Base-by-base conservation (phyloP, 768 basidiomycete genomes). In the Gymnopilus dilepis region DNA sequence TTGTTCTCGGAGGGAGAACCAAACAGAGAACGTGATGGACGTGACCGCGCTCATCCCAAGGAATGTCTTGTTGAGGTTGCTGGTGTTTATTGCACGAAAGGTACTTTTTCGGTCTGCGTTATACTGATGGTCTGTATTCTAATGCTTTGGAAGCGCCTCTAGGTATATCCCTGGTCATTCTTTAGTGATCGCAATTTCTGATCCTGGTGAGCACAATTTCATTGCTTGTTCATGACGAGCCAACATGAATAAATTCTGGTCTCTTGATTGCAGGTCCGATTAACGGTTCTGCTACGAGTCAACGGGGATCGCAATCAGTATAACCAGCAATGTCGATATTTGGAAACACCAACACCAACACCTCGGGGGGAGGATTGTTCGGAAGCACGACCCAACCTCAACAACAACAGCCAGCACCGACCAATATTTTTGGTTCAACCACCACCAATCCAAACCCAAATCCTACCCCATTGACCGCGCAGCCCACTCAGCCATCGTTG, bases 351-450 rank as follows among this genome's bases (percentile, higher is more conserved):
- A 69, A 58, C 50, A 59, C 60, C 31, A n/a, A n/a, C n/a, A n/a
- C n/a, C n/a, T n/a, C n/a, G n/a, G 69, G 68, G 12, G 65, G 67
- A 21, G 60, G 60, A 34, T 45, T 72, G 37, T 73, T 73, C 62
- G 70, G 69, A 5, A 61, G 58, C 15, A 59, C 57, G 17, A 60
- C 61, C 51, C 59, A 50, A 28, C 45, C 24, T 28, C 64, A 60
- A 45, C 61, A 12, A 12, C 59, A 50, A 57, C 54, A 26, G 24
- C 64, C 15, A 60, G 61, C 12, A 17, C 26, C 47, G 3, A 28
- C 47, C 15, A 50, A 50, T 28, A n/a, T 65, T 6, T 69, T 69
- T 70, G 70, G 70, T 13, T 43, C 60, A 2, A 67, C 63, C 13
- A 56, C 42, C 56, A 48, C 64, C 9, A 60, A 38, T 30, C 42